These are phyloP conservation scores for Aspergillus taichungensis DNA, from an alignment of 495 filamentous ascomycete species.

Conservation along the genomic window DNA sequence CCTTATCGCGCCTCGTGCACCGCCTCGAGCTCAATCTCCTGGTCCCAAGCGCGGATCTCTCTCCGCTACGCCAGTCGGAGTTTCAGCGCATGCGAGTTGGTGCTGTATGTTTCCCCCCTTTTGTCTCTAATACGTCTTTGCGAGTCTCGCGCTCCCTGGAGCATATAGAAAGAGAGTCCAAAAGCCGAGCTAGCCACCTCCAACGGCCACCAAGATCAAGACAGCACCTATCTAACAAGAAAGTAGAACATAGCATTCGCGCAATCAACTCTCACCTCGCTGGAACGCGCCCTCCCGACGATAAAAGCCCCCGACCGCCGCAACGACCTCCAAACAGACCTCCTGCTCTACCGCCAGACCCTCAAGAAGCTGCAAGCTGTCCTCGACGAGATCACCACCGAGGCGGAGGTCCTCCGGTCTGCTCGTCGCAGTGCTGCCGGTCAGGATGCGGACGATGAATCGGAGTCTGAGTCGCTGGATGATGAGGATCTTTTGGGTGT, in stretches of 20 bases:
- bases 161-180: background rate
- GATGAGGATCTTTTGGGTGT: conserved; percentile 30
- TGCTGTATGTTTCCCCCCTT: conserved; percentile 41
- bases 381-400: conserved; percentile 38
- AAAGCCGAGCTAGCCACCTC: background rate
- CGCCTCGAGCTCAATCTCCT: conserved; percentile 68
- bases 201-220: background rate
- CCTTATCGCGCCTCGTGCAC: conserved; percentile 62
- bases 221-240: background rate
- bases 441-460: conserved; percentile 20
- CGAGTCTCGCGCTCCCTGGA: background rate
- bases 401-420: conserved; percentile 11
- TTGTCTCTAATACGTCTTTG: background rate
- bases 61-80: conserved; percentile 51
- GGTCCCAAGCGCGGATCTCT: conserved; percentile 52
- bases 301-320: conserved; percentile 58
- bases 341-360: conserved; percentile 54
- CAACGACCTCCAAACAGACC: conserved; percentile 56
- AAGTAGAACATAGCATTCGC: conserved; percentile 73
- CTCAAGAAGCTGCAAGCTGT: conserved; percentile 55
- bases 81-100: conserved; percentile 61
- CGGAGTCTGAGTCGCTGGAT: conserved; percentile 24
- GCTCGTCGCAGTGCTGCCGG: conserved; percentile 12
- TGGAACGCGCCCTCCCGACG: conserved; percentile 63
- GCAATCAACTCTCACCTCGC: conserved; percentile 59